Evolutionary conservation across 352 stramenopile genomes (phyloP).

Genomic region (Phytopythium aichiense): DNA sequence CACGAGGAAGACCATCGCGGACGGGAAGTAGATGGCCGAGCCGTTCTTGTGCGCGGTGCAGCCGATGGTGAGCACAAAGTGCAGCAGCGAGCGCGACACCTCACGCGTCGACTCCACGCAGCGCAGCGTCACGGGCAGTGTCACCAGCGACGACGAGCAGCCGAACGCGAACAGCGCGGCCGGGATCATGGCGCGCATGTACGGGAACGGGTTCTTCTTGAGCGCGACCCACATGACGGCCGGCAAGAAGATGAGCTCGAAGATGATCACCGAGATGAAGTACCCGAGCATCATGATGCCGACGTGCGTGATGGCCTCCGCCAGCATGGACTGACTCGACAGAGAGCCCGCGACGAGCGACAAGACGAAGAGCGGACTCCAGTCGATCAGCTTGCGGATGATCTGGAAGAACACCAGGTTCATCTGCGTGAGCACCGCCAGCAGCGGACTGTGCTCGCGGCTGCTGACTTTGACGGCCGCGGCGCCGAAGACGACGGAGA

Average conservation of each 20-base stretch:
- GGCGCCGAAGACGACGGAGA: slow-evolving; percentile 14
- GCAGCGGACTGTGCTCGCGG: slow-evolving; percentile 49
- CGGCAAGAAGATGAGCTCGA: slow-evolving; percentile 59
- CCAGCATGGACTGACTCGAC: slow-evolving; percentile 36
- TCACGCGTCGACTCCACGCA: slow-evolving; percentile 62
- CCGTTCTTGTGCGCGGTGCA: slow-evolving; percentile 76
- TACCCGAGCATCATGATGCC: slow-evolving; percentile 55
- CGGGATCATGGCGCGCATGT: slow-evolving; percentile 62
- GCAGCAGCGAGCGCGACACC: slow-evolving; percentile 44
- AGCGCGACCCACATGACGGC: slow-evolving; percentile 41
- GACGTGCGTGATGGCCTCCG: slow-evolving; percentile 40
- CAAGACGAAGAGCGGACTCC: slow-evolving; percentile 56
- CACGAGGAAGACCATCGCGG: slow-evolving; percentile 64
- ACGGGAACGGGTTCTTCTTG: slow-evolving; percentile 47
- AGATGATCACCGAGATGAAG: slow-evolving; percentile 34
- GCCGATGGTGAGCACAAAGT: slow-evolving; percentile 73
- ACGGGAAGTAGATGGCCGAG: slow-evolving; percentile 68
- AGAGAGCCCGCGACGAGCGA: slow-evolving; percentile 70
- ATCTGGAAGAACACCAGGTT: slow-evolving; percentile 73
- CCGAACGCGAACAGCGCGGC: slow-evolving; percentile 62
- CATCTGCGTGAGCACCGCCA: slow-evolving; percentile 61
- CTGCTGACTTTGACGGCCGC: slow-evolving; percentile 30
- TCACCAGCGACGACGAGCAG: slow-evolving; percentile 62
- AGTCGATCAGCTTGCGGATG: slow-evolving; percentile 61
- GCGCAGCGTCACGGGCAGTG: slow-evolving; percentile 58